phyloP scores from a whole-genome alignment of 148 eudicot genomes.

The Fagopyrum esculentum region DNA sequence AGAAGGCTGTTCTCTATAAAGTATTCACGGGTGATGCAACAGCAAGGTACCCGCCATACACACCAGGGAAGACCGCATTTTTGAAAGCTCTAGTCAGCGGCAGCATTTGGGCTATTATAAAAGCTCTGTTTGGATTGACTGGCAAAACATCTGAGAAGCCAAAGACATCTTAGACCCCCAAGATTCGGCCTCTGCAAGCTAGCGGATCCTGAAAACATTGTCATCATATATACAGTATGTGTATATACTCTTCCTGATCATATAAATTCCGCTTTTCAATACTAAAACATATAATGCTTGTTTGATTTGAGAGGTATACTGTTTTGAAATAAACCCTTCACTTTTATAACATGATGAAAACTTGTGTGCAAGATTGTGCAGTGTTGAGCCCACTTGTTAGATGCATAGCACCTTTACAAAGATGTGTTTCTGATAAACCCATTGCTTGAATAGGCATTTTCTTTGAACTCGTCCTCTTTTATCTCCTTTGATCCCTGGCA shows the following conservation, averaged over 20 bases:
- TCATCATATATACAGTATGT: not conserved
- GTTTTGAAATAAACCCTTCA: not conserved
- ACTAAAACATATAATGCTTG: not conserved
- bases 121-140: conserved; percentile 47
- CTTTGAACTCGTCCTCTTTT: too few species aligned
- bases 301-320: not conserved
- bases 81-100: conserved; percentile 61
- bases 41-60: conserved; percentile 79
- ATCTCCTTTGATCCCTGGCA: too few species aligned
- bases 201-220: not conserved
- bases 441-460: too few species aligned
- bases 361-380: not conserved
- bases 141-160: conserved; percentile 1
- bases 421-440: too few species aligned
- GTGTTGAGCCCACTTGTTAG: not conserved
- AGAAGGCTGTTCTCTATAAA: conserved; percentile 56
- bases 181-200: not conserved
- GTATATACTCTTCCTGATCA: not conserved
- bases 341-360: not conserved
- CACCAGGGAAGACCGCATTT: conserved; percentile 38
- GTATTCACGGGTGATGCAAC: conserved; percentile 48
- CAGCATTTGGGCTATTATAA: conserved; percentile 35
- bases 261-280: not conserved
- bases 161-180: conserved; percentile 2
- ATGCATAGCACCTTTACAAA: not conserved